Conservation (phyloP, 208 protist species). For the Wallacemonas sp. region DNA sequence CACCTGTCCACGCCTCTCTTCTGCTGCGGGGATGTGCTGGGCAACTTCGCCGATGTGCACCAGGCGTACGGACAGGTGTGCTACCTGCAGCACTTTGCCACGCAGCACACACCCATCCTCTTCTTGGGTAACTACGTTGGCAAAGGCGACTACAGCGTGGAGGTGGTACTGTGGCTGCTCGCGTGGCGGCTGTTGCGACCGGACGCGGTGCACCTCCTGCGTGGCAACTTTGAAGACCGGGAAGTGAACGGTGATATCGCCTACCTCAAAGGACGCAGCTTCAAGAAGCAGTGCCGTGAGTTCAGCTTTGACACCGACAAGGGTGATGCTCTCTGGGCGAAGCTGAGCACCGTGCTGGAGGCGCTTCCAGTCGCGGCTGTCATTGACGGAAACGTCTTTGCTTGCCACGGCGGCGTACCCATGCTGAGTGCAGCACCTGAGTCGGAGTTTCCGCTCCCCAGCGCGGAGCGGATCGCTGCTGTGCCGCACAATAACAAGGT, state of each 20-base stretch:
- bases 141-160: conserved; percentile 78
- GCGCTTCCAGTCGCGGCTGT: conserved; percentile 77
- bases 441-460: background rate
- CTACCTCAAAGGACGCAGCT: conserved; percentile 22
- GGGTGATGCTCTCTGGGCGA: conserved; percentile 64
- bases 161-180: conserved; percentile 72
- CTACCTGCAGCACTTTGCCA: conserved; percentile 48
- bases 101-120: conserved; percentile 70
- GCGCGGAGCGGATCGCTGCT: background rate
- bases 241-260: conserved; percentile 63
- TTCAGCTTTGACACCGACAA: conserved; percentile 49
- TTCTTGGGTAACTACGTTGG: conserved; percentile 98
- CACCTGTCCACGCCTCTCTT: conserved; percentile 43
- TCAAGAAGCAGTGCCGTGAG: conserved; percentile 45
- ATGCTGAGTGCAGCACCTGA: conserved; percentile 14
- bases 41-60: conserved; percentile 67
- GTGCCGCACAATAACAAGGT: background rate
- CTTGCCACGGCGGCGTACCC: conserved; percentile 89
- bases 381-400: conserved; percentile 83
- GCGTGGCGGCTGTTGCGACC: conserved; percentile 64
- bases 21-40: conserved; percentile 72
- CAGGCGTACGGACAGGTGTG: conserved; percentile 28
- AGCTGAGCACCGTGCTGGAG: conserved; percentile 71
- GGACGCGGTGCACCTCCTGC: conserved; percentile 70
- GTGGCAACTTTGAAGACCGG: conserved; percentile 87